Base-by-base conservation (phyloP, 306 rosid genomes). In the Sesbania bispinosa region DNA sequence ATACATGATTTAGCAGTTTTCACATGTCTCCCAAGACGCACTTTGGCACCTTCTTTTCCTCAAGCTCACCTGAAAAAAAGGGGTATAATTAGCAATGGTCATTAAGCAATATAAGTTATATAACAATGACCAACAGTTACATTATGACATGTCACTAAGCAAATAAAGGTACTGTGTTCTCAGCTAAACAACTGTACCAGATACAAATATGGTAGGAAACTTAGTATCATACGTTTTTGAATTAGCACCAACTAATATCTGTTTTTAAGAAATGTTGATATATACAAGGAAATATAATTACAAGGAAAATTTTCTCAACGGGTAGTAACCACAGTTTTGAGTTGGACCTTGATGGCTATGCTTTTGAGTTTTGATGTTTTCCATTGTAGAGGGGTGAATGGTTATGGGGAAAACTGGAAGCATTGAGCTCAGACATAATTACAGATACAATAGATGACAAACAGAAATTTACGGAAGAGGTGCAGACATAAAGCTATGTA, bases 31-130 rank as follows among this genome's bases (percentile, higher is more conserved):
- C 78, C 47, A 53, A 10, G 75, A 20, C 4, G 16, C 72, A 62
- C 72, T 80, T 80, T 54, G 82, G 82, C 83, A 18, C 27, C 78
- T 53, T 50, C 77, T 79, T 78, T 74, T 80, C 75, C 73, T 77
- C 76, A 68, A 51, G 60, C 42, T 74, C 19, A 62, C 85, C 96
- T 87, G 75, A 53, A 82, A 83, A 29, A 16, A 48, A n/a, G 18
- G 51, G 26, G 48, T 21, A 45, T 18, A 5, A 15, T 61, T 11
- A 73, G 30, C 63, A 70, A 15, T 35, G 42, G 23, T 39, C 73
- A 47, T 24, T 14, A 74, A 67, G 13, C 51, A 74, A 33, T 39
- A 54, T 14, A 74, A 67, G 13, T 42, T 67, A 33, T 39, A 54
- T 24, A 39, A 61, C 19, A 42, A 38, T 53, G 38, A 13, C 14